phyloP scores from a whole-genome alignment of 257 asterid genomes.

The Misopates orontium region DNA sequence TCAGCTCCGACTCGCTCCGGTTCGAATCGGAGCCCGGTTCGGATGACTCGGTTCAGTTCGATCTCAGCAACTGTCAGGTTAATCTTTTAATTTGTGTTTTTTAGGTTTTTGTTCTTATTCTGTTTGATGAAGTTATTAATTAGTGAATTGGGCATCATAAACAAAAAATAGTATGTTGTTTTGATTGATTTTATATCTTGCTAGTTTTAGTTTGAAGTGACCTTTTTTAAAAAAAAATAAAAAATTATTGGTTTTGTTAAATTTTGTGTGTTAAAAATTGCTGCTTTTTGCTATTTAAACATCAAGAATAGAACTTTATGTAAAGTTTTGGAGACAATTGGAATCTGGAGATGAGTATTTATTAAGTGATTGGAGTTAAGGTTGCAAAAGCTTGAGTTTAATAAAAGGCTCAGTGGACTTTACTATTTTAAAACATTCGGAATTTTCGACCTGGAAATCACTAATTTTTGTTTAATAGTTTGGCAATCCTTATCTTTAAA shows the following conservation, averaged over 20 bases:
- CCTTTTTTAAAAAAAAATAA: too few species aligned
- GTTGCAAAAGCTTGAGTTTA: slow-evolving; percentile 13
- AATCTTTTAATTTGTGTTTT: slow-evolving; percentile 9
- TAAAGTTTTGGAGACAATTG: slow-evolving; percentile 19
- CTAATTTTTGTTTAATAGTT: background rate
- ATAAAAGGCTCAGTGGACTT: slow-evolving; percentile 24
- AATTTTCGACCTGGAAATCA: slow-evolving; percentile 3
- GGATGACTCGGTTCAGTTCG: slow-evolving; percentile 49
- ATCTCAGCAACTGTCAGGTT: slow-evolving; percentile 60
- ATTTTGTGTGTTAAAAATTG: too few species aligned
- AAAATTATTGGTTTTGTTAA: too few species aligned
- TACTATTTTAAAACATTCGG: slow-evolving; percentile 9
- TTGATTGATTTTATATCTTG: background rate
- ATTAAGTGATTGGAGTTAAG: background rate
- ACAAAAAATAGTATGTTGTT: background rate
- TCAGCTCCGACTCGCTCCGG: slow-evolving; percentile 59
- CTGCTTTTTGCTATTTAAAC: background rate
- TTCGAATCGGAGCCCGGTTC: slow-evolving; percentile 53
- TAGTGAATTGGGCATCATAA: too few species aligned
- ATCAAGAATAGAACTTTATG: slow-evolving; percentile 7
- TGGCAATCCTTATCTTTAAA: slow-evolving; percentile 1
- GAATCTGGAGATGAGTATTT: slow-evolving; percentile 19
- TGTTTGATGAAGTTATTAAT: background rate
- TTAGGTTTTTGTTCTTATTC: background rate
- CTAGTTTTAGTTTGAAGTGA: background rate